Evolutionary conservation across 2,329 filamentous ascomycete species (phyloP), one percentile per base, ranked within the genome.

Genomic region (Colletotrichum shisoi): DNA sequence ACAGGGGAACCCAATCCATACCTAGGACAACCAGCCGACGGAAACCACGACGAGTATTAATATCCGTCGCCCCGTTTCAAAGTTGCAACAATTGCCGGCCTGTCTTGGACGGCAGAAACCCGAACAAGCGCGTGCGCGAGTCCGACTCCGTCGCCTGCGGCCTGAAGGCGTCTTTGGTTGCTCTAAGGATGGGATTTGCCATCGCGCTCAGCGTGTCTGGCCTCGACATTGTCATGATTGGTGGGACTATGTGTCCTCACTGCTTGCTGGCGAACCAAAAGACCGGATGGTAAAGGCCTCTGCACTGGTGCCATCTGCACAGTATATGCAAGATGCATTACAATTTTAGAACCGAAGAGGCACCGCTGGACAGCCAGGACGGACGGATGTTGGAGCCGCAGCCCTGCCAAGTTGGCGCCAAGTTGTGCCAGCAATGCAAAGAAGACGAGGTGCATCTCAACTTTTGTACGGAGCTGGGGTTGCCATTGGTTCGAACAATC

Each of bases 401-500:
- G 65, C 62, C 56, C 51, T 66, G 62, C 62, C 65, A 61, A 60
- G 27, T 53, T 44, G 51, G 44, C 37, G 60, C 60, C 60, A 57
- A 67, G 63, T 34, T 59, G 24, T 54, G 63, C 64, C 60, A 67
- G 21, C 27, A 40, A 63, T 49, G 64, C 53, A 64, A 56, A 67
- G 53, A 67, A 63, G 48, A 67, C 64, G 64, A 67, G 61, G 61
- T 67, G 64, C 64, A 67, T 67, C 61, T 54, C 48, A 54, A 15
- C 40, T 21, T 15, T 64, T 64, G 60, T 64, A 42, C 54, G 61
- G 44, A n/a, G 53, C n/a, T 17, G 39, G 21, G 60, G n/a, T 42
- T 46, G 34, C 21, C 11, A 67, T 64, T 67, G 64, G 64, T 34
- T 34, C 24, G 19, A 39, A 48, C 37, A 42, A 53, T 54, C 48